Base-by-base conservation (phyloP, 495 filamentous ascomycete genomes). In the Neurospora terricola region DNA sequence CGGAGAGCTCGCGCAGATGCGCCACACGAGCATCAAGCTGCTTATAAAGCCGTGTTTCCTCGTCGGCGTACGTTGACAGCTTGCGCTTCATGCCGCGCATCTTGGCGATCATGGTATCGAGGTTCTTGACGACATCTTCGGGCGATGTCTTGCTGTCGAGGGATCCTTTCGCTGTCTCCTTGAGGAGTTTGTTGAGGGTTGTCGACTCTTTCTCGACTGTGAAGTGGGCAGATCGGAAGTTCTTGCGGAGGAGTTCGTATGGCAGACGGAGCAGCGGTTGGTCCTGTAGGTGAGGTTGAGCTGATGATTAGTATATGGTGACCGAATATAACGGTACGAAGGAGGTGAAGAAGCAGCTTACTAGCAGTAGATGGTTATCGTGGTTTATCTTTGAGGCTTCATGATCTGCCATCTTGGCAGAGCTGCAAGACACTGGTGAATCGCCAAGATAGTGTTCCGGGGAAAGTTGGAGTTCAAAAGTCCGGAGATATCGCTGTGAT, bases 181-280 rank as follows among this genome's bases (percentile, higher is more conserved):
- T 90, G 72, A 98, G 88, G 38, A 88, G 82, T 40, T 87, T 87
- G 74, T 92, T 88, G 66, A 97, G 83, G 77, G 87, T 84, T 71
- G 90, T 88, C 74, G 88, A 89, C 72, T 94, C 92, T 76, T 90
- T 90, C 78, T 98, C 96, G 77, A 96, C 88, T 72, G 88, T 83
- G 74, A 91, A 88, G 78, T 97, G 96, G 23, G 93, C 91, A 0
- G 90, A 88, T 78, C 97, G 97, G 84, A 98, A 94, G 80, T 97
- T 98, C 78, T 93, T 92, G 71, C 96, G 92, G 54, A 93, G 89
- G 71, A 98, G 90, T 81, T 98, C 95, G 80, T 93, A 89, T 27
- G 96, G 96, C 5, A 98, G 86, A 27, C 94, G 92, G 76, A 99
- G 91, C 74, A 98, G 93, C 34, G 96, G 92, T 89, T 98, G 95